A percentile compares a stretch with the other conserved stretches of the same genome.
Evolutionary conservation across 2,329 filamentous ascomycete genomes (phyloP).

Genomic region (Capronia epimyces): DNA sequence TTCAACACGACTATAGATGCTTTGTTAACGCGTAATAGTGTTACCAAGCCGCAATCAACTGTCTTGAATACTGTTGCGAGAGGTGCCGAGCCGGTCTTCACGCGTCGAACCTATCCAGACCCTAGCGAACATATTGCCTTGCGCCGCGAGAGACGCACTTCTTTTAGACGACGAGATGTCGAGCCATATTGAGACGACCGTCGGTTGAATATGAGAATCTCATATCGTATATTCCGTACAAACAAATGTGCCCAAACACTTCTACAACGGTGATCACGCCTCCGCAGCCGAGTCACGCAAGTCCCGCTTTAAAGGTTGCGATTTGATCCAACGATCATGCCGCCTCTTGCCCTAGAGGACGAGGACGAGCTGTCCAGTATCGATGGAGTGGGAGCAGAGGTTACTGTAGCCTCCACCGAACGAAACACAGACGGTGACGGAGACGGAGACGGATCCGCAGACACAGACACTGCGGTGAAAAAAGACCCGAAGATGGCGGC

Average conservation of each 20-base stretch:
- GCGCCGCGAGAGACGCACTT: constrained; percentile 1
- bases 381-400: neutral
- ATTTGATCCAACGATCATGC: constrained; percentile 10
- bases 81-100: constrained; percentile 12
- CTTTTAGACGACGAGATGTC: neutral
- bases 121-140: neutral
- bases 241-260: neutral
- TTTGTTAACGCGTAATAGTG: constrained; percentile 17
- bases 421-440: neutral
- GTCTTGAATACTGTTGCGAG: neutral
- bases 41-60: neutral
- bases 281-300: neutral
- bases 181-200: neutral
- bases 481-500: neutral
- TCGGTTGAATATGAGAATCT: neutral
- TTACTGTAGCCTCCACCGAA: neutral
- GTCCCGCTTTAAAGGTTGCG: neutral
- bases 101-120: constrained; percentile 19
- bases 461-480: neutral
- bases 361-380: constrained; percentile 10
- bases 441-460: neutral
- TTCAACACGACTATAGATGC: constrained; percentile 3
- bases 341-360: constrained; percentile 15
- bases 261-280: constrained; percentile 3
- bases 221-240: neutral